Evolutionary conservation across 1,284 basidiomycete genomes (phyloP).

Genomic region (Xerocomus minutiporus): DNA sequence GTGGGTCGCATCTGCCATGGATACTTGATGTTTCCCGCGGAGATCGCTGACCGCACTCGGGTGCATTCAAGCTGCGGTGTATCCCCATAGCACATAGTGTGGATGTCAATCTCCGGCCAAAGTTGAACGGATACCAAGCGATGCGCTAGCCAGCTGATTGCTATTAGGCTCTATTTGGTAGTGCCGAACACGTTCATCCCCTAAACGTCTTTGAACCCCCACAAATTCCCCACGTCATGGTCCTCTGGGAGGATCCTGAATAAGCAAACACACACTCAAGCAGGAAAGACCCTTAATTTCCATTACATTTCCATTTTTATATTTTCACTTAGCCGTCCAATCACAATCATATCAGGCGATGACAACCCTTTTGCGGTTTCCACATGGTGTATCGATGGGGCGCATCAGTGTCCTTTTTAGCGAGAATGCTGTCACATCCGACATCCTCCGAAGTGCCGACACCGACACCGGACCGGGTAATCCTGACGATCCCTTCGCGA

Average conservation of each 20-base stretch:
- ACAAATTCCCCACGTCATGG: constrained; percentile 23
- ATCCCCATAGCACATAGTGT: constrained; percentile 17
- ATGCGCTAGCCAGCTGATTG: constrained; percentile 2
- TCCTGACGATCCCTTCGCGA: constrained; percentile 36
- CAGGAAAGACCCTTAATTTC: constrained; percentile 18
- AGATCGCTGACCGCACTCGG: constrained; percentile 22
- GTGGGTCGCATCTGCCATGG: constrained; percentile 29
- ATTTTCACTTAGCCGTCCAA: not conserved
- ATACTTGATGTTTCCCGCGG: constrained; percentile 30
- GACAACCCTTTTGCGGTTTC: not conserved
- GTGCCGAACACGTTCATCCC: not conserved
- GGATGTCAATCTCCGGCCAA: constrained; percentile 19
- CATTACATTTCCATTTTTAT: constrained; percentile 1
- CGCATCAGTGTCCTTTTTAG: constrained; percentile 18
- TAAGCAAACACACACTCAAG: constrained; percentile 2
- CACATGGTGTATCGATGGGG: constrained; percentile 28
- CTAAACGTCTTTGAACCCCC: constrained; percentile 19
- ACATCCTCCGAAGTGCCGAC: constrained; percentile 25
- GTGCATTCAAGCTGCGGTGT: constrained; percentile 18
- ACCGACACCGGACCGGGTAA: constrained; percentile 28
- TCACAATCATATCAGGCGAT: not conserved
- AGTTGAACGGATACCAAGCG: constrained; percentile 1
- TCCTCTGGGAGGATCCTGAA: constrained; percentile 7
- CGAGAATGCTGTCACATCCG: constrained; percentile 26
- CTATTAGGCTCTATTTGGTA: not conserved